Base-by-base conservation (phyloP, 768 basidiomycete species). In the Royoungia palumana region DNA sequence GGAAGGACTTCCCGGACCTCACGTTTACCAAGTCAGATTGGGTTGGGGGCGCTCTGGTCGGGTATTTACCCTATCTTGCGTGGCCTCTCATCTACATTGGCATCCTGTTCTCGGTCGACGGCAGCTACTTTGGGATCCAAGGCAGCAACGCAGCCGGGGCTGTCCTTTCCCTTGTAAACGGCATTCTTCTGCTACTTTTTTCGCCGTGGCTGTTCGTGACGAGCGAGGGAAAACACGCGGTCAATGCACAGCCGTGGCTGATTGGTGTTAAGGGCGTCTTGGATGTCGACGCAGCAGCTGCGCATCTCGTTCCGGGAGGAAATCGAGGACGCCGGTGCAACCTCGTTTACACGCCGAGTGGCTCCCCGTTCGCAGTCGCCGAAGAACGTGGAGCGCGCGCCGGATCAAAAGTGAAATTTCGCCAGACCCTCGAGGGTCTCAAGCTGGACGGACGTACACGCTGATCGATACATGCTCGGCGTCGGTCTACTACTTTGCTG, bases 191-290 rank as follows among this genome's bases (percentile, higher is more conserved):
- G 5, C 40, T 59, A 3, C 2, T 51, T 11, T 0, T 21, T 2
- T 43, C 49, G 3, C 58, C 58, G 1, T 22, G 14, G 14, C 17
- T 59, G 3, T 38, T 51, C n/a, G 50, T 49, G 6, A 49, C 47
- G 22, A 47, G 56, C 14, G 44, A 53, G 16, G 48, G 49, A 10
- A 58, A 55, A 6, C 55, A 55, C 16, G 36, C 57, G n/a, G 21
- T 57, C 6, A 12, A 4, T 11, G 28, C 49, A 6, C 51, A 60
- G 11, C 59, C 59, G 5, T 60, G 59, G 59, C 17, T 60, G 16
- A 51, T 60, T 2, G 59, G 59, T 3, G 51, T 60, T 14, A 60
- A 60, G 21, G 59, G 59, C 1, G 44, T 53, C 34, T 6, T 60
- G 27, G 45, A 56, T 17, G 27, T 32, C 11, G 20, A 46, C 16